Evolutionary conservation across 83 land plant genomes (phyloP).

Genomic region (Picea abies): DNA sequence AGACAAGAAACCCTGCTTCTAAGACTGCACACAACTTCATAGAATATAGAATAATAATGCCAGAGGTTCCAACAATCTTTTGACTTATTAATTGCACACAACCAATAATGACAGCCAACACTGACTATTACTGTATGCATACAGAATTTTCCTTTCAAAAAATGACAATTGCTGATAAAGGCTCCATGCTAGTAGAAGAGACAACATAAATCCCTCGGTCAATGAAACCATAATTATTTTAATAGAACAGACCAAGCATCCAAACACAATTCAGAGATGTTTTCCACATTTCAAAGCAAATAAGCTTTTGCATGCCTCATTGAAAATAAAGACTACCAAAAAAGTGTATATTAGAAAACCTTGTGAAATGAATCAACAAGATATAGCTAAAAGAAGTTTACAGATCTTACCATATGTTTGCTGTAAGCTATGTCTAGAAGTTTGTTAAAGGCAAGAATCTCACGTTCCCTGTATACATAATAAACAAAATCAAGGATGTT

Average conservation of each 20-base stretch:
- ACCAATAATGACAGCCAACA: neutral
- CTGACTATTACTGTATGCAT: no score
- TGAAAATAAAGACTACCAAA: neutral
- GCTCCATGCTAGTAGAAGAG: neutral
- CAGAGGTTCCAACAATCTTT: neutral
- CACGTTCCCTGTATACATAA: slow-evolving; percentile 62
- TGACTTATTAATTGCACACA: neutral
- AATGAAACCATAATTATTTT: neutral
- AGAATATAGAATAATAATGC: neutral
- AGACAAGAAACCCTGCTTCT: neutral
- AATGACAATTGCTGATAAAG: neutral
- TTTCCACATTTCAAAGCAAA: neutral
- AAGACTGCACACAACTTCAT: neutral
- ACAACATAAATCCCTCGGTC: neutral
- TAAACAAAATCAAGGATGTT: slow-evolving; percentile 6
- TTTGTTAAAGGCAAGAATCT: slow-evolving; percentile 71
- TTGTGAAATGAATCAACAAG: neutral
- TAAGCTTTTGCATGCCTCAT: neutral
- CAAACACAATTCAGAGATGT: neutral
- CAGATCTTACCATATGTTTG: slow-evolving; percentile 61
- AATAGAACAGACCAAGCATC: neutral
- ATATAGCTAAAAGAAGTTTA: neutral
- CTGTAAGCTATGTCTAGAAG: slow-evolving; percentile 79
- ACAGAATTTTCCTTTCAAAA: neutral
- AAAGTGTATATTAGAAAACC: neutral